Evolutionary conservation across 2,329 filamentous ascomycete genomes (phyloP).

Genomic region (Raffaelea ambrosiae): DNA sequence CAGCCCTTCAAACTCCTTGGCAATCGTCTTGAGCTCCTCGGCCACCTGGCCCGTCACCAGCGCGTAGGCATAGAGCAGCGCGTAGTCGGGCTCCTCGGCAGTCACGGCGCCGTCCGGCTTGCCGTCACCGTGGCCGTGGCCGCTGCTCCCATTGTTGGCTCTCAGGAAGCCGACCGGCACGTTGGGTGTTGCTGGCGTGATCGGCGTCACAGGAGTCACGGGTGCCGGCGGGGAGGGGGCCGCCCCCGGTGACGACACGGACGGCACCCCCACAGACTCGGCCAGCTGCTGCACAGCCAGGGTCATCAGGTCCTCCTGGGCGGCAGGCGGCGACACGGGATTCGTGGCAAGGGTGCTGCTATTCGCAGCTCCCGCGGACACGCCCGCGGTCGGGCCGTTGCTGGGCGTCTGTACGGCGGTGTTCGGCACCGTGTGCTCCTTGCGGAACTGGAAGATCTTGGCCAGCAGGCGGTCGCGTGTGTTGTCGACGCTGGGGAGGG

Average conservation of each 20-base stretch:
- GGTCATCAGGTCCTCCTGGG: background rate
- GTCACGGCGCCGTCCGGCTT: background rate
- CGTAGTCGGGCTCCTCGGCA: conserved; percentile 70
- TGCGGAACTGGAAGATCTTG: conserved; percentile 80
- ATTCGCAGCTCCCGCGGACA: background rate
- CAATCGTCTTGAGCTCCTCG: conserved; percentile 53
- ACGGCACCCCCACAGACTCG: background rate
- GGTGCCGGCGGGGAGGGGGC: background rate
- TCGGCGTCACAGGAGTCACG: no score
- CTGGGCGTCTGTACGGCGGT: background rate
- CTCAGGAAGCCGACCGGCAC: no score
- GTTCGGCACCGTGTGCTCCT: conserved; percentile 41
- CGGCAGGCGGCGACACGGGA: background rate
- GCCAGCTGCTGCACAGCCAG: background rate
- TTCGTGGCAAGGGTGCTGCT: no score
- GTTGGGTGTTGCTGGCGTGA: no score
- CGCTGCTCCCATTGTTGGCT: background rate
- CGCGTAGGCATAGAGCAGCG: conserved; percentile 84
- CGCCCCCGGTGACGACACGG: background rate
- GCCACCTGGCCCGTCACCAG: conserved; percentile 60
- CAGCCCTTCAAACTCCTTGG: conserved; percentile 51
- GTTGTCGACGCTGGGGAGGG: conserved; percentile 73
- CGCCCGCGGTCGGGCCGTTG: no score
- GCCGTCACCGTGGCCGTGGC: background rate
- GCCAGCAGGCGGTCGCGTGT: conserved; percentile 75